Base-by-base conservation (phyloP, 441 rosid genomes). In the Populus hybrid region DNA sequence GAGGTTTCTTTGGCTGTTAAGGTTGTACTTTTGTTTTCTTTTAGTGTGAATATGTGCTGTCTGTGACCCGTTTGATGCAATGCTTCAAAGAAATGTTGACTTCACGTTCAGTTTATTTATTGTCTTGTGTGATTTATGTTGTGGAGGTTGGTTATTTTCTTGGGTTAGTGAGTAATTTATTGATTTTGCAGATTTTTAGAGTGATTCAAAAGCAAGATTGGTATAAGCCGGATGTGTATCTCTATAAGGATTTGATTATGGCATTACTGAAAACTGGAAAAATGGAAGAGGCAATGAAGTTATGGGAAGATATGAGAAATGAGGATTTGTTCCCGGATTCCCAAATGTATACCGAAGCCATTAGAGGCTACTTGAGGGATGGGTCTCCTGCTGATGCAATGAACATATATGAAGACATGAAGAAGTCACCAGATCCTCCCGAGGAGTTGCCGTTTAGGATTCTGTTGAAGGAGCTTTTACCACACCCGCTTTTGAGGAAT, bases 331-430 rank as follows among this genome's bases (percentile, higher is more conserved):
- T 92, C 78, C 97, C 97, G 11, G 99, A 95, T 85, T 89, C 93
- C 76, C 97, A 94, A 83, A 87, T 95, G n/a, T 90, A 92, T 79
- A 89, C 97, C 1, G 99, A 94, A 86, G 86, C 90, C 35, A 94
- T 94, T 67, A 83, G 97, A 80, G 99, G 98, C 3, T 94, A 90
- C 83, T 80, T 95, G 77, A 89, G 87, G 78, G 92, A 92, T 2
- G 99, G 99, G 8, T 95, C 97, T 69, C 98, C 98, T 0, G 93
- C 93, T 1, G 99, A 92, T 87, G 99, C 99, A 26, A 92, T 94
- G 98, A 95, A 95, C 80, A 84, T 95, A 67, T 95, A 94, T 6
- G 99, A 95, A 79, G 98, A 94, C 90, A 95, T 95, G 99, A 81
- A 92, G 85, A 87, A 90, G 82, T 90, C 98, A 64, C 99, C 98